Base-by-base conservation (phyloP, 2,329 filamentous ascomycete species). In the Mycogone perniciosa region DNA sequence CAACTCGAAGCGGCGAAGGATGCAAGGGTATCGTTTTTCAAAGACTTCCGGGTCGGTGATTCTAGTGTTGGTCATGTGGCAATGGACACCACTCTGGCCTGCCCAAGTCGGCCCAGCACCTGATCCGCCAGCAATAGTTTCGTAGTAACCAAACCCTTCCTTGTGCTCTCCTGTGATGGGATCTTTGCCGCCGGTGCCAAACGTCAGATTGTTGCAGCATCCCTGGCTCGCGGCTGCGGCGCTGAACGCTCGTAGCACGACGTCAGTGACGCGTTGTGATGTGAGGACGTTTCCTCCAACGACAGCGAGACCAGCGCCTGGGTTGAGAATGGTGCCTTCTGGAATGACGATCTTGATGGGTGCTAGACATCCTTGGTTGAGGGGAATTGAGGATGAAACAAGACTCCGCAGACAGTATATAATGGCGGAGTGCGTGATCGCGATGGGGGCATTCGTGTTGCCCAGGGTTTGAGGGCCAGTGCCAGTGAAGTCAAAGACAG, bases 231-330 rank as follows among this genome's bases (percentile, higher is more conserved):
- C 89, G 5, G 88, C 88, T 58, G 86, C 89, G 7, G 88, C 88
- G 52, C 79, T 74, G 74, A 93, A 93, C 1, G 88, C 88, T 58
- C 84, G 85, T 54, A 95, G 76, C 4, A 95, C 85, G 31, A 92
- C 87, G 61, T 95, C 89, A 3, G 88, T 92, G 26, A 95, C 82
- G 44, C 88, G 81, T 64, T 93, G 89, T 26, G 78, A 81, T 0
- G 89, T 93, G 7, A 92, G 75, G 1, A 91, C 88, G 62, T 92
- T 93, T 50, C 88, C 88, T 42, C 88, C 88, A 0, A 92, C 88
- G 0, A 93, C 88, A 0, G 88, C 89, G 0, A 88, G 87, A 44
- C 82, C 82, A 62, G 86, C 84, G 0, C 84, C 86, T 0, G 89
- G 89, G 0, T 81, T 85, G 31, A 95, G 78, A 63, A 93, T 85